Conservation (phyloP, 768 basidiomycete genomes). For the Thelephora aurantiotincta region DNA sequence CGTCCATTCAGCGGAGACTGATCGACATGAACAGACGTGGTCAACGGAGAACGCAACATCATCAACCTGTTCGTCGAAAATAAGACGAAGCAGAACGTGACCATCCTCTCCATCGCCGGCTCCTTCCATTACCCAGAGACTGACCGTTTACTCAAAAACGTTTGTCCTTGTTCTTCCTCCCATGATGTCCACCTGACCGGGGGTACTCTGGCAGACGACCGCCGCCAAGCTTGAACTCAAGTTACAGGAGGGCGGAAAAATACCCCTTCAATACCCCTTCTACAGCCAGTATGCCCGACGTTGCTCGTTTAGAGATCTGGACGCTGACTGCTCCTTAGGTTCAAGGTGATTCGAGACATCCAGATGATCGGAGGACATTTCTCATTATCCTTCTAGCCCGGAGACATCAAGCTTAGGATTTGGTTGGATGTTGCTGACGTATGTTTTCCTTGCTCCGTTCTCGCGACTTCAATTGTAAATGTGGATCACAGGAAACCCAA, state of each 20-base stretch:
- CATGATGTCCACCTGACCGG: conserved; percentile 1
- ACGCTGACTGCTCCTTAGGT: neutral
- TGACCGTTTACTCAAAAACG: conserved; percentile 57
- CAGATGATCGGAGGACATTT: neutral
- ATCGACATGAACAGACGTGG: conserved; percentile 38
- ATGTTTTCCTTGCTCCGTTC: conserved; percentile 9
- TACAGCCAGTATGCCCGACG: conserved; percentile 59
- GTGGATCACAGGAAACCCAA: conserved; percentile 29
- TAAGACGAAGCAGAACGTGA: conserved; percentile 59
- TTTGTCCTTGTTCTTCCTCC: conserved; percentile 17
- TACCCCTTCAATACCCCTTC: conserved; percentile 60
- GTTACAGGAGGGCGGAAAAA: conserved; percentile 39
- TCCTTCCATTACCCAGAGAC: conserved; percentile 55
- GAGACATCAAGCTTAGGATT: conserved; percentile 57
- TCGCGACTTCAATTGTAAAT: neutral
- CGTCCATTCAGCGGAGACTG: neutral
- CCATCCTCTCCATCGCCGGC: conserved; percentile 48
- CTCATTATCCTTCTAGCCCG: conserved; percentile 33
- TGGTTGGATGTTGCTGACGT: conserved; percentile 72
- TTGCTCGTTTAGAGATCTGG: conserved; percentile 1
- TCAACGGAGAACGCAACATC: conserved; percentile 72
- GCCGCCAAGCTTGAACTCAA: conserved; percentile 35
- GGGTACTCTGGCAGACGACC: conserved; percentile 33
- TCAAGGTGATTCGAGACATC: conserved; percentile 10
- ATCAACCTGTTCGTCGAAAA: conserved; percentile 58